Percentiles rank a stretch among this genome's conserved stretches.
Evolutionary conservation across 176 grass and related monocot genomes (phyloP).

Genomic region (Triticum turgidum): DNA sequence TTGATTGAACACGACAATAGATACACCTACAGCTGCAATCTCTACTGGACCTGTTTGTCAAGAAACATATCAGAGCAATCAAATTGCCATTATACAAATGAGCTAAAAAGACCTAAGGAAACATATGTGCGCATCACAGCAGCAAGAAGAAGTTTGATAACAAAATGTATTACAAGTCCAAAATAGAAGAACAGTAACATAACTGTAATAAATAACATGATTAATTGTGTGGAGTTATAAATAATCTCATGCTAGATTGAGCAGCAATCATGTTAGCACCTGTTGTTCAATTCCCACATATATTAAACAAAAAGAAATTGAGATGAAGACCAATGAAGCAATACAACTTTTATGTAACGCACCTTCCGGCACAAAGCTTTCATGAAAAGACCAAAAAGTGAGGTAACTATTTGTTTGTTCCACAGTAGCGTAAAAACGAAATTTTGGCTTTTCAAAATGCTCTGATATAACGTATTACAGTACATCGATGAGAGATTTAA

Average conservation of each 20-base stretch:
- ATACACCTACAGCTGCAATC: constrained; percentile 82
- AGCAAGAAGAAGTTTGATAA: neutral
- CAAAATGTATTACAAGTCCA: neutral
- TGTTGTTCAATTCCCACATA: neutral
- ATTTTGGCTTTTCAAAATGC: too few species aligned
- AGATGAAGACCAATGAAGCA: neutral
- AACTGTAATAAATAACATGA: neutral
- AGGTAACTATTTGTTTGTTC: neutral
- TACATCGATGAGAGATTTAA: too few species aligned
- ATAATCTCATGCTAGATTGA: neutral
- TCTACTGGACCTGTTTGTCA: constrained; percentile 72
- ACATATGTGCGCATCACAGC: neutral
- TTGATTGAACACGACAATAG: constrained; percentile 93
- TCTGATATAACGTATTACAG: too few species aligned
- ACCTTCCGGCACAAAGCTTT: neutral
- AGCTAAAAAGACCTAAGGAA: neutral
- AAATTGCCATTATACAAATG: neutral
- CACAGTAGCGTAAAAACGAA: neutral
- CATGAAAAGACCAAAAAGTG: neutral
- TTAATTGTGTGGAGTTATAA: neutral
- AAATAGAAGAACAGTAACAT: neutral
- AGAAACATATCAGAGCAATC: constrained; percentile 3
- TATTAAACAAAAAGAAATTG: neutral
- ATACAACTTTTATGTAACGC: neutral
- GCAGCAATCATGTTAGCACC: neutral